These are phyloP conservation scores for Fusarium xyrophilum DNA, from an alignment of 2,329 filamentous ascomycete species.

Conservation along the genomic window DNA sequence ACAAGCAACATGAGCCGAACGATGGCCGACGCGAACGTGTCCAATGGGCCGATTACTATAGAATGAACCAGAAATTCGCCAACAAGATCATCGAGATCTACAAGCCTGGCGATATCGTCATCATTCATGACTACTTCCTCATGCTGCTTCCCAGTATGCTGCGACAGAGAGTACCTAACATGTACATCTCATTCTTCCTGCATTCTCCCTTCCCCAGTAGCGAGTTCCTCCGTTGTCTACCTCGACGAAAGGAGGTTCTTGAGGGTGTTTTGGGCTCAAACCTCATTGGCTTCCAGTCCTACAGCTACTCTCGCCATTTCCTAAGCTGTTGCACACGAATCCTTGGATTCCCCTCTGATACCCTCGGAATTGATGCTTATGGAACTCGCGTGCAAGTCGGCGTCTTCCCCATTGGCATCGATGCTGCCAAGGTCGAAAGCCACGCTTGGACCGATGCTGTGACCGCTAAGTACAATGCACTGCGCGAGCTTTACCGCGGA, in stretches of 20 bases:
- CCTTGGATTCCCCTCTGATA: slow-evolving; percentile 86
- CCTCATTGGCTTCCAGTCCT: slow-evolving; percentile 93
- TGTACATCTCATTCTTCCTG: slow-evolving; percentile 94
- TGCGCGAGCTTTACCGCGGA: slow-evolving; percentile 80
- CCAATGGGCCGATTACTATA: slow-evolving; percentile 91
- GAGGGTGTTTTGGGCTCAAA: slow-evolving; percentile 91
- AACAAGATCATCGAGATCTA: slow-evolving; percentile 88
- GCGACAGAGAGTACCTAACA: slow-evolving; percentile 82
- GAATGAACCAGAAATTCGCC: slow-evolving; percentile 91
- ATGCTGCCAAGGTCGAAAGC: slow-evolving; percentile 78
- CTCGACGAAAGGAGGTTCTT: slow-evolving; percentile 86
- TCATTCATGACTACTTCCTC: slow-evolving; percentile 94
- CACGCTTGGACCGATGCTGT: slow-evolving; percentile 75
- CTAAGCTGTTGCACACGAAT: slow-evolving; percentile 92
- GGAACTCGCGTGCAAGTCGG: slow-evolving; percentile 89
- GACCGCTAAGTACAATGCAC: slow-evolving; percentile 73
- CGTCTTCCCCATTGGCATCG: slow-evolving; percentile 94
- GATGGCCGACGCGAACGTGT: slow-evolving; percentile 82
- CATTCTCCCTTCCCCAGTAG: slow-evolving; percentile 95
- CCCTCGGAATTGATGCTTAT: slow-evolving; percentile 85
- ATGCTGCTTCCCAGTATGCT: slow-evolving; percentile 88
- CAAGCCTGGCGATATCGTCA: slow-evolving; percentile 89
- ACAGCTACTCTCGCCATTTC: slow-evolving; percentile 94
- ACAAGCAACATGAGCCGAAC: slow-evolving; percentile 90
- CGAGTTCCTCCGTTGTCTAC: slow-evolving; percentile 90